phyloP scores from a whole-genome alignment of 768 basidiomycete species.

The Leccinum broughii region DNA sequence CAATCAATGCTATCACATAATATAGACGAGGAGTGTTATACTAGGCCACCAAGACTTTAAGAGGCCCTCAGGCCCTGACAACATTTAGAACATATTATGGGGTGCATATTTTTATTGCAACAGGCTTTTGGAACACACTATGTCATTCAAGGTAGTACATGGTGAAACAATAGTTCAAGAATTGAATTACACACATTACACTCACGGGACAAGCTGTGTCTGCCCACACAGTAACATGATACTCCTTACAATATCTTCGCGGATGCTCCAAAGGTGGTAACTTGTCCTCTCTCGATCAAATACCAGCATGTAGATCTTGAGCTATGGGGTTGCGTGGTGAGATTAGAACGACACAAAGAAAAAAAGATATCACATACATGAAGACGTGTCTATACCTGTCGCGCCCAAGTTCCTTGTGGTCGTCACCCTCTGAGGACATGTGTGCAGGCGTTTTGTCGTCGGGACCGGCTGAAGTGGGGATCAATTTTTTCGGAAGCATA shows the following conservation, averaged over 20 bases:
- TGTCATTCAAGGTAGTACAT: too few relatives aligned
- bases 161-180: not conserved
- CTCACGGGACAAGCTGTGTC: conserved; percentile 24
- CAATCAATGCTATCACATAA: too few relatives aligned
- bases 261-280: conserved; percentile 72
- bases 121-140: too few relatives aligned
- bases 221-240: conserved; percentile 33
- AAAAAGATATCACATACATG: not conserved
- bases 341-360: conserved; percentile 10
- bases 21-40: too few relatives aligned
- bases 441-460: conserved; percentile 7
- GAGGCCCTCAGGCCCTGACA: too few relatives aligned
- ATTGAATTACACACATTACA: not conserved
- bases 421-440: conserved; percentile 30
- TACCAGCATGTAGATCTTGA: conserved; percentile 30
- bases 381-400: conserved; percentile 10
- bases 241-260: conserved; percentile 44
- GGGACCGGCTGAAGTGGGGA: too few relatives aligned
- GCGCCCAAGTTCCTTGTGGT: conserved; percentile 32
- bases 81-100: too few relatives aligned
- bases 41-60: too few relatives aligned
- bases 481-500: too few relatives aligned
- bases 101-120: too few relatives aligned
- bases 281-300: conserved; percentile 45
- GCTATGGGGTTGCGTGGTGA: conserved; percentile 6